Evolutionary conservation across 768 basidiomycete genomes (phyloP), one percentile per base, ranked within the genome.

Genomic region (Vishniacozyma victoriae): DNA sequence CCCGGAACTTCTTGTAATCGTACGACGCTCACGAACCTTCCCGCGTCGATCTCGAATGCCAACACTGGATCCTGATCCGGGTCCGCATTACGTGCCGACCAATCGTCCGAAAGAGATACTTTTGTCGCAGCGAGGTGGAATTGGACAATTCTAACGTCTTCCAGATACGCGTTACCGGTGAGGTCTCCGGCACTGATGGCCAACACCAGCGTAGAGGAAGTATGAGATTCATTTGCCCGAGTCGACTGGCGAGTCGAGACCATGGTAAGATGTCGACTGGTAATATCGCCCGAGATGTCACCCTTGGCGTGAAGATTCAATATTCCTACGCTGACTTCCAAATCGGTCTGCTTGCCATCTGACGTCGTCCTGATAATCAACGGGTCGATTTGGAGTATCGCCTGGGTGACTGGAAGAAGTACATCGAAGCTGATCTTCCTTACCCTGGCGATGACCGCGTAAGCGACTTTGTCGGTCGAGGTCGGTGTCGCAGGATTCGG

Each of bases 321-420:
- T 22, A 82, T 75, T n/a, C 75, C 72, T 12, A 90, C 76, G 4
- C 78, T 76, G n/a, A 76, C 36, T 12, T 82, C 84, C 3, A 89
- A 64, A 47, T 86, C 84, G 37, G 81, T 79, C 13, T 75, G 62
- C 36, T 70, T 67, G 23, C 82, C 81, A 6, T 82, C 82, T 37
- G 90, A 70, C 49, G 78, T 79, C 14, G 84, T 85, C 16, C 82
- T 79, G 37, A 90, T 60, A 18, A 84, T 73, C 7, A 82, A 77
- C 41, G 85, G 76, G 19, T 76, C 73, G 45, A 92, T 74, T 50
- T 82, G 77, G 22, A 95, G 74, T 23, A 78, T 79, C 40, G 86
- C 74, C 23, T 76, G 77, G 47, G 84, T 83, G 57, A 96, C 91
- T 1, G 86, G 85, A 22, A 96, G 79, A 64, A 95, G 87, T 5